A percentile compares a stretch with the other conserved stretches of the same genome.
Evolutionary conservation across 805 yeast genomes (phyloP).

Genomic region (Nakazawaea wyomingensis): DNA sequence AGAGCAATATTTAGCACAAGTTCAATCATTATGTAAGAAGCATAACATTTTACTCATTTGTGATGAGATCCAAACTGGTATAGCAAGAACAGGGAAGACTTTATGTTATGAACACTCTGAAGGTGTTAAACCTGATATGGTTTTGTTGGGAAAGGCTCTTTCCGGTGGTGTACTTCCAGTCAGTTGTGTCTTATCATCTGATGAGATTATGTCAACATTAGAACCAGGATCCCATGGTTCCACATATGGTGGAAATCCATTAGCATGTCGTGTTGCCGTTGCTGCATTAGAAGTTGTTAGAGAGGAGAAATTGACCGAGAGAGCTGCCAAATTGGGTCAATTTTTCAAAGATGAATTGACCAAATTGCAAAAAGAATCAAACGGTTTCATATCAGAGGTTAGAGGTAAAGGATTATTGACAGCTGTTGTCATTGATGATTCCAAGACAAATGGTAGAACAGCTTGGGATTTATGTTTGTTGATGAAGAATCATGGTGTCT

Average conservation of each 20-base stretch:
- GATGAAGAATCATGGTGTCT: slow-evolving; percentile 82
- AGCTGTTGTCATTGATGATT: slow-evolving; percentile 86
- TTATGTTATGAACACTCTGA: slow-evolving; percentile 83
- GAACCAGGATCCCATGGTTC: slow-evolving; percentile 98
- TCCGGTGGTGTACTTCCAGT: slow-evolving; percentile 95
- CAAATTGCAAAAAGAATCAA: slow-evolving; percentile 45
- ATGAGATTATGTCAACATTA: slow-evolving; percentile 80
- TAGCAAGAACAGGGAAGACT: slow-evolving; percentile 95
- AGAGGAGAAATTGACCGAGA: slow-evolving; percentile 80
- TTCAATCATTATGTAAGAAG: slow-evolving; percentile 68
- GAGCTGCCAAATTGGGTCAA: slow-evolving; percentile 68
- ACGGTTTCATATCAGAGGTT: slow-evolving; percentile 53
- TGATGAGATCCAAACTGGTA: slow-evolving; percentile 97
- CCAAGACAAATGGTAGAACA: slow-evolving; percentile 79
- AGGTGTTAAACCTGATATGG: slow-evolving; percentile 79
- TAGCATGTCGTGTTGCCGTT: slow-evolving; percentile 87
- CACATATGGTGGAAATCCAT: slow-evolving; percentile 96
- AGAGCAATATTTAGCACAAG: slow-evolving; percentile 66
- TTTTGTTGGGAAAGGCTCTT: slow-evolving; percentile 88
- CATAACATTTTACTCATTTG: slow-evolving; percentile 87
- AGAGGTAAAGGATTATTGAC: slow-evolving; percentile 84
- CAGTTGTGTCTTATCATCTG: slow-evolving; percentile 85
- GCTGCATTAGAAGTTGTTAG: slow-evolving; percentile 88
- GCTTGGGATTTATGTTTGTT: slow-evolving; percentile 95
- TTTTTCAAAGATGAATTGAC: slow-evolving; percentile 56